Conservation (phyloP, 306 rosid genomes). For the Arachis stenosperma region DNA sequence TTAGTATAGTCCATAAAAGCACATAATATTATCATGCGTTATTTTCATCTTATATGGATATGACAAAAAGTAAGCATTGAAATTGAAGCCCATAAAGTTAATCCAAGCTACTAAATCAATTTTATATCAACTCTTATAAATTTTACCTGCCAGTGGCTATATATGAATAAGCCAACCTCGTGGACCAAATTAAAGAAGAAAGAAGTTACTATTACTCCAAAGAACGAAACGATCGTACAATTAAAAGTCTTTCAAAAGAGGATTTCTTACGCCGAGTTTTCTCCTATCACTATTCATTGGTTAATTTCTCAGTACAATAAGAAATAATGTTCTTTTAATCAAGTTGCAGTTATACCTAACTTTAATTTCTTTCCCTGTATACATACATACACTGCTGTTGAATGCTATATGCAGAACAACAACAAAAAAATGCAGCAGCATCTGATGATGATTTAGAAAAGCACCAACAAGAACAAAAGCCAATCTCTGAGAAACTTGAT, state of each 20-base stretch:
- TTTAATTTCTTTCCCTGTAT: too few species aligned
- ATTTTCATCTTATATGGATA: background rate
- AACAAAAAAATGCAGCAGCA: conserved; percentile 45
- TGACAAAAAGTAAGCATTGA: background rate
- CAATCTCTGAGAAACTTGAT: conserved; percentile 38
- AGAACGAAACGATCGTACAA: background rate
- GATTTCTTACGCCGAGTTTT: conserved; percentile 25
- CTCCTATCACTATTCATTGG: background rate
- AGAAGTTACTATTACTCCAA: conserved; percentile 13
- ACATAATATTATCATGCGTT: too few species aligned
- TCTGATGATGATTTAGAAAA: conserved; percentile 15
- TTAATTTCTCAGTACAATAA: too few species aligned
- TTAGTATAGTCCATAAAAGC: too few species aligned
- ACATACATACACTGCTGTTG: background rate
- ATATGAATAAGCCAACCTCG: background rate
- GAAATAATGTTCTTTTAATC: too few species aligned
- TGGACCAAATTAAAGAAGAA: background rate
- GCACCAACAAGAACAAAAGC: conserved; percentile 40
- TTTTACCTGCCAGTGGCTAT: background rate
- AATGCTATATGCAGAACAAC: background rate
- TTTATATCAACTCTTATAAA: background rate
- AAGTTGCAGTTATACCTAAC: too few species aligned
- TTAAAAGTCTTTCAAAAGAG: background rate
- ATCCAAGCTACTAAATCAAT: background rate
- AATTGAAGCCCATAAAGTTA: background rate